phyloP scores from a whole-genome alignment of 306 rosid genomes.

The Pueraria montana region DNA sequence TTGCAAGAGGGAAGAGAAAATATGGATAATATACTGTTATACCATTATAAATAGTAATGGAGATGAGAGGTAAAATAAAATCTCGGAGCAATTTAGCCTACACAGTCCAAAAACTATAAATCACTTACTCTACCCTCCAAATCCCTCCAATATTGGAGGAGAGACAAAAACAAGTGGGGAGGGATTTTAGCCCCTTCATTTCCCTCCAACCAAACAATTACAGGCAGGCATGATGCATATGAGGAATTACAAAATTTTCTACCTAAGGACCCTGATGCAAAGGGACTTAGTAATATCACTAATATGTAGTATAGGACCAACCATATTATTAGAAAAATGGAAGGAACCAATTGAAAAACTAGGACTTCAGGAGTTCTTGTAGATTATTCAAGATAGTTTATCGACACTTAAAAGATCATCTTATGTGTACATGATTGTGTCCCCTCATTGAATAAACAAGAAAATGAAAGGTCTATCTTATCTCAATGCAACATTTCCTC shows the following conservation, averaged over 20 bases:
- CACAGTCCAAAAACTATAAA: neutral
- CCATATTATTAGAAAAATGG: constrained; percentile 7
- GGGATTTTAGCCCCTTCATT: neutral
- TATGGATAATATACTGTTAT: neutral
- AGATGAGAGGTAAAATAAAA: neutral
- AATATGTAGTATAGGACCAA: neutral
- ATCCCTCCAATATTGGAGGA: neutral
- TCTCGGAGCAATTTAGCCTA: neutral
- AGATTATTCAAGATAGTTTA: constrained; percentile 1
- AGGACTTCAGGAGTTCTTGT: constrained; percentile 16
- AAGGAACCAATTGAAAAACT: constrained; percentile 20
- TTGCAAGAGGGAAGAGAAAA: neutral
- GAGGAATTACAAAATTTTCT: constrained; percentile 9
- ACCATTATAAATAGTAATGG: neutral
- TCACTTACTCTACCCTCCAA: neutral
- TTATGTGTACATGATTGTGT: neutral
- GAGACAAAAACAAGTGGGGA: neutral
- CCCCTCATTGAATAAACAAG: constrained; percentile 20
- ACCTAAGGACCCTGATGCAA: neutral
- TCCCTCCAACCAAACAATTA: neutral
- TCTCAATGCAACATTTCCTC: constrained; percentile 28
- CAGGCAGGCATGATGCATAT: constrained; percentile 8
- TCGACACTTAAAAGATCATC: constrained; percentile 1
- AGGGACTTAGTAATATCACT: neutral
- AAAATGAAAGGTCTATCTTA: constrained; percentile 32